phyloP scores from a whole-genome alignment of 1,284 basidiomycete genomes.

The Trichosporon sp. region DNA sequence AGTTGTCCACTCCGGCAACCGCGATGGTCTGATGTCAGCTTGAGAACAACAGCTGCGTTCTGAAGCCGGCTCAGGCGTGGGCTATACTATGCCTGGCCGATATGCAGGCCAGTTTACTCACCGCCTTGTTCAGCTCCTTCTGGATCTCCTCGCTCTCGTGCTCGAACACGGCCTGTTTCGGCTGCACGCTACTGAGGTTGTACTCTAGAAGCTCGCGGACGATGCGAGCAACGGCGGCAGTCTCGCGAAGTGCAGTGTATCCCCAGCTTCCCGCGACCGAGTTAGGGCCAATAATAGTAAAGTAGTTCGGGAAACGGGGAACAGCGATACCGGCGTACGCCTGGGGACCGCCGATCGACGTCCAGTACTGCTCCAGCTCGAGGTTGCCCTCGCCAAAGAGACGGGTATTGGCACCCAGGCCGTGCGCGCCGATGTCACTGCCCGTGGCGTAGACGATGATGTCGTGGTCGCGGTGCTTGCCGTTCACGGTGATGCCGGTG shows the following conservation, averaged over 20 bases:
- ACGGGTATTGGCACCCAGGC: slow-evolving; percentile 8
- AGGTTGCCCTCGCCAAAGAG: slow-evolving; percentile 11
- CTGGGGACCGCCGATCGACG: slow-evolving; percentile 16
- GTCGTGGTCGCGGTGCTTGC: slow-evolving; percentile 21
- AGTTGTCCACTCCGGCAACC: slow-evolving; percentile 2
- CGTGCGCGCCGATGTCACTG: slow-evolving; percentile 8
- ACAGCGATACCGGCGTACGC: slow-evolving; percentile 22
- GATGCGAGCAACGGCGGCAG: slow-evolving; percentile 27
- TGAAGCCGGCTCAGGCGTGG: too few species aligned
- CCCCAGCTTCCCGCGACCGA: slow-evolving; percentile 34
- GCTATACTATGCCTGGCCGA: background rate
- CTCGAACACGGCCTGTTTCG: slow-evolving; percentile 25
- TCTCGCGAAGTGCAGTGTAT: slow-evolving; percentile 29
- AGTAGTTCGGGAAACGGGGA: slow-evolving; percentile 35
- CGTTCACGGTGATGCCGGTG: slow-evolving; percentile 18
- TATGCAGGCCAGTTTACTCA: background rate
- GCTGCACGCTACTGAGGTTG: slow-evolving; percentile 29
- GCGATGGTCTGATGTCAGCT: slow-evolving; percentile 17
- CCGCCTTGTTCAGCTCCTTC: slow-evolving; percentile 17
- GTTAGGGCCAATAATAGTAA: slow-evolving; percentile 35
- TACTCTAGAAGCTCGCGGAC: slow-evolving; percentile 27
- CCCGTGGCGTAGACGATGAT: slow-evolving; percentile 23
- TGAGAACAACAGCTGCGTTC: too few species aligned
- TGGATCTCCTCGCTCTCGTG: slow-evolving; percentile 27
- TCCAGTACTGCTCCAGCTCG: slow-evolving; percentile 22